phyloP scores from a whole-genome alignment of 306 rosid genomes.

The Vigna angularis region DNA sequence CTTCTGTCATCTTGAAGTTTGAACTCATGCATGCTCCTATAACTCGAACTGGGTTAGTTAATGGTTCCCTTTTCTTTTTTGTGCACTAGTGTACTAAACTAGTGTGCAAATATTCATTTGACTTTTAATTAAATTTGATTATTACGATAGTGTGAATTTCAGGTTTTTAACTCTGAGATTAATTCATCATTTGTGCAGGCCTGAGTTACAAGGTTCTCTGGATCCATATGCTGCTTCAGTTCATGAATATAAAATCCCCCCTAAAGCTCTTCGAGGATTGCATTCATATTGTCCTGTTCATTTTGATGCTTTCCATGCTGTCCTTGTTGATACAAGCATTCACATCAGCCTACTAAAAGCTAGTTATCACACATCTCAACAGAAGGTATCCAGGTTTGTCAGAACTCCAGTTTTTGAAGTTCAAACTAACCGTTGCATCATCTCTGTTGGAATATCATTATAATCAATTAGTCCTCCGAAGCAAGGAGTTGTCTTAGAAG shows the following conservation, averaged over 20 bases:
- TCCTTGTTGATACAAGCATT: conserved; percentile 80
- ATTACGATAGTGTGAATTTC: conserved; percentile 10
- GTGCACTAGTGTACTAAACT: conserved; percentile 29
- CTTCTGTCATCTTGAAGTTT: conserved; percentile 86
- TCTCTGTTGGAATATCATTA: conserved; percentile 18
- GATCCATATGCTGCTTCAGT: conserved; percentile 71
- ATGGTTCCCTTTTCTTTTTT: conserved; percentile 13
- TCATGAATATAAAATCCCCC: conserved; percentile 90
- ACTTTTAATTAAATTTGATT: conserved; percentile 23
- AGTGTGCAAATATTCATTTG: neutral
- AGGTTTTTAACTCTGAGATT: conserved; percentile 30
- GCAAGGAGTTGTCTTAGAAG: neutral
- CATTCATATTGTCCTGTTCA: conserved; percentile 93
- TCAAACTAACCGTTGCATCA: conserved; percentile 36
- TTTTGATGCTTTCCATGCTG: conserved; percentile 91
- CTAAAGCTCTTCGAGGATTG: conserved; percentile 87
- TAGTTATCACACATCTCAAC: conserved; percentile 52
- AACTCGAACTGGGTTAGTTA: conserved; percentile 68
- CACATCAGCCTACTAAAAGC: conserved; percentile 81
- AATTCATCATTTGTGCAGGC: conserved; percentile 55
- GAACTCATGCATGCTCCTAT: conserved; percentile 85
- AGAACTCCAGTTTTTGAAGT: conserved; percentile 44
- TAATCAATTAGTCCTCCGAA: neutral
- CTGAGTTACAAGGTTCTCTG: conserved; percentile 66
- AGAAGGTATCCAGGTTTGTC: conserved; percentile 87